These are phyloP conservation scores for Fusarium sp. DNA, from an alignment of 2,329 filamentous ascomycete genomes.

Conservation along the genomic window DNA sequence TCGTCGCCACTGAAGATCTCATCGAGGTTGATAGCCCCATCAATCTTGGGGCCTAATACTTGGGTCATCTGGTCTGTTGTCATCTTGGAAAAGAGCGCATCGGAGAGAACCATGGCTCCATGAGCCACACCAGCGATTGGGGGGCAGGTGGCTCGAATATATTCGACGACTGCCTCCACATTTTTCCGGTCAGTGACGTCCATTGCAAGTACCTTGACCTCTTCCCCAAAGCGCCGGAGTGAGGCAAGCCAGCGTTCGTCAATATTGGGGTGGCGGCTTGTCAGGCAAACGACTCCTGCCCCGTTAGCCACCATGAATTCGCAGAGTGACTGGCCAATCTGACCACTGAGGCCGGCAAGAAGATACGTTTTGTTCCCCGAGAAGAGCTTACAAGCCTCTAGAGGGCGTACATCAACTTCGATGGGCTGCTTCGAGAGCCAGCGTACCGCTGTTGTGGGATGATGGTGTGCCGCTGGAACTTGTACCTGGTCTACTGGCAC, in stretches of 20 bases:
- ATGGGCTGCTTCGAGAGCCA: no score
- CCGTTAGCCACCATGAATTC: slow-evolving; percentile 59
- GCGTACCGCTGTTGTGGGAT: no score
- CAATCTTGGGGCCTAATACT: slow-evolving; percentile 56
- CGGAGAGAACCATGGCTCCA: slow-evolving; percentile 62
- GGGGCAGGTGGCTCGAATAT: slow-evolving; percentile 48
- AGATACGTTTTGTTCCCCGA: slow-evolving; percentile 53
- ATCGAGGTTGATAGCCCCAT: slow-evolving; percentile 54
- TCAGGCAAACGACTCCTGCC: slow-evolving; percentile 56
- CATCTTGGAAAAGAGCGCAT: slow-evolving; percentile 53
- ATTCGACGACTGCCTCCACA: no score
- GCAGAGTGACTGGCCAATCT: slow-evolving; percentile 56
- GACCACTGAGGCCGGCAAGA: slow-evolving; percentile 53
- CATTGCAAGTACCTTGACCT: slow-evolving; percentile 12
- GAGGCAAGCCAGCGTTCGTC: slow-evolving; percentile 47
- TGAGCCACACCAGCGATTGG: slow-evolving; percentile 60
- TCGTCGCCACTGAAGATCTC: slow-evolving; percentile 47
- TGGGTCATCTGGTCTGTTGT: slow-evolving; percentile 48
- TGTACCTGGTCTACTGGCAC: no score
- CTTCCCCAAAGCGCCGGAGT: no score
- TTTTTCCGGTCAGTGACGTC: slow-evolving; percentile 6
- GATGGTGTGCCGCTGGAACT: no score
- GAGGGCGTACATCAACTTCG: no score
- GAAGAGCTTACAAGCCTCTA: no score
- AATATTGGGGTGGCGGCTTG: slow-evolving; percentile 55